A percentile compares a stretch with the other conserved stretches of the same genome.
Evolutionary conservation across 495 filamentous ascomycete genomes (phyloP).

Genomic region (Lentithecium fluviatile): DNA sequence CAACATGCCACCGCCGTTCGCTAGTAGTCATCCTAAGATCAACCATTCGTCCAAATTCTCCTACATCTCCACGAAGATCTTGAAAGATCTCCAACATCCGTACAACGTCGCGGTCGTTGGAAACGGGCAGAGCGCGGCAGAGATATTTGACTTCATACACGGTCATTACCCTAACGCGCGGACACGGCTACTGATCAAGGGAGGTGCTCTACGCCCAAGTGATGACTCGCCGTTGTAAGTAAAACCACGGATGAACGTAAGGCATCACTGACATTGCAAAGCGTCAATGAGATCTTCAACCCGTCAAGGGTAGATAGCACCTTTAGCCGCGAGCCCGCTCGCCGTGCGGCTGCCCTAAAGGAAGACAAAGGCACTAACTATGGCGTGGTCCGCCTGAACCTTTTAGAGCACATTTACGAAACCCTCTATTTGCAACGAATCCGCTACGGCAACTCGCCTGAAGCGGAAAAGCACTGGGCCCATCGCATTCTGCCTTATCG

Average conservation of each 20-base stretch:
- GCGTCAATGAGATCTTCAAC: conserved; percentile 96
- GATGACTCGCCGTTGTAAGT: conserved; percentile 94
- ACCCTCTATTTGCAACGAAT: conserved; percentile 80
- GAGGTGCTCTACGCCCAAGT: conserved; percentile 77
- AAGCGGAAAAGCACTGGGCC: conserved; percentile 68
- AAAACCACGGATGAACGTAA: not conserved
- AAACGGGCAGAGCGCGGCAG: conserved; percentile 87
- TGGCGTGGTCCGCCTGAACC: conserved; percentile 80
- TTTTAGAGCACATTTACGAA: conserved; percentile 85
- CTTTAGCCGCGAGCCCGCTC: conserved; percentile 60
- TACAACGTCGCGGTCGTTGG: conserved; percentile 82
- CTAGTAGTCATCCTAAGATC: conserved; percentile 60
- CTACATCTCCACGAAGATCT: conserved; percentile 56
- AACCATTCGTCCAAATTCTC: conserved; percentile 91
- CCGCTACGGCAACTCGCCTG: conserved; percentile 50
- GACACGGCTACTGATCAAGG: conserved; percentile 73
- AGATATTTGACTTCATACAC: conserved; percentile 90
- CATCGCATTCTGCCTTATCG: conserved; percentile 72
- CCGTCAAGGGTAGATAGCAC: conserved; percentile 74
- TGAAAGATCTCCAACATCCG: conserved; percentile 55
- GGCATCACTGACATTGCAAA: conserved; percentile 44
- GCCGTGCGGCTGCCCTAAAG: conserved; percentile 61
- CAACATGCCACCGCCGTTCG: conserved; percentile 68
- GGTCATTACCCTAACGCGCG: conserved; percentile 77
- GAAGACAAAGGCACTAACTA: conserved; percentile 85